Evolutionary conservation across 371 early-diverging fungal species (phyloP), one percentile per base, ranked within the genome.

Genomic region (Blakeslea trispora): DNA sequence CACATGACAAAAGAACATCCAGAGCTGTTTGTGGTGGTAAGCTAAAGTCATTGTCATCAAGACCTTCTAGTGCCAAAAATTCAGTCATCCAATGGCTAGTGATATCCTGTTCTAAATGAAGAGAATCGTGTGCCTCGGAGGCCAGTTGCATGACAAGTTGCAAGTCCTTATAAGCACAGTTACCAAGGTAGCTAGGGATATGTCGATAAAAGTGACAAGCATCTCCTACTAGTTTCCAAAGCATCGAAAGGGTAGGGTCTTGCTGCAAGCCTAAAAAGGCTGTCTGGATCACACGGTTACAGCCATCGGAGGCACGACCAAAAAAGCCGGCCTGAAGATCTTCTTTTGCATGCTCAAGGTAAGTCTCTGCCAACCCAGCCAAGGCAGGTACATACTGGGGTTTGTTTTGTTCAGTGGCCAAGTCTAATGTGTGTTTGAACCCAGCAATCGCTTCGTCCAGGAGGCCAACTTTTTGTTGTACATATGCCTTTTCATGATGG

Each of bases 151-250:
- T 71, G 1, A 81, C 59, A 14, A 61, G 22, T 10, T 72, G 72
- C 3, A 83, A 41, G 1, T 51, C 54, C 1, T 42, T 56, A 18
- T 79, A 68, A 4, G 74, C 72, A 34, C 80, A 77, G 2, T 83
- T 61, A 17, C 72, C 67, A 3, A 83, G 34, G 50, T 78, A 84
- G 48, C 69, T 75, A 3, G 75, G 78, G 5, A 86, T 74, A 3
- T 59, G 43, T 5, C 75, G 73, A 47, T 79, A 83, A 3, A 81
- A 69, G 13, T 71, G 39, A 50, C 90, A 91, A 0, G 85, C 80
- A 59, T 90, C 87, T 28, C 85, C 87, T 2, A 88, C 74, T n/a
- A 88, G 61, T 61, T 91, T 89, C 88, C 90, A 89, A 8, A 86
- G 61, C 13, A 77, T 62, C 24, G 79, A 71, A 21, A 81, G 32